Conservation (phyloP, 2,329 filamentous ascomycete species). For the Aureobasidium sp. region DNA sequence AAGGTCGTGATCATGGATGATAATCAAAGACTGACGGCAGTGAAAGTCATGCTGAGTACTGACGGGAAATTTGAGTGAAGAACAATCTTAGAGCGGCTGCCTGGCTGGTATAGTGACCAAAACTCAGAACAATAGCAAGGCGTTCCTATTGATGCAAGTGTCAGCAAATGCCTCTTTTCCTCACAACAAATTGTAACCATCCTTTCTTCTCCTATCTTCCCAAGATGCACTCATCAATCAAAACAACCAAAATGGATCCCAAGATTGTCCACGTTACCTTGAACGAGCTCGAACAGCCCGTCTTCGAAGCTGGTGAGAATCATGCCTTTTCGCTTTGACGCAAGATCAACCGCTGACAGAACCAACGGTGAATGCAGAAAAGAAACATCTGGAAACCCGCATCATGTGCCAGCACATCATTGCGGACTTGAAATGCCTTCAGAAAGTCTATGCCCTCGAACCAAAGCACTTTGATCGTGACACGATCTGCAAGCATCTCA, state of each 20-base stretch:
- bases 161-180: neutral
- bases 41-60: neutral
- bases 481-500: neutral
- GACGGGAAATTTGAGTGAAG: neutral
- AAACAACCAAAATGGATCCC: neutral
- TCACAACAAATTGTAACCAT: neutral
- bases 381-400: neutral
- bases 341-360: neutral
- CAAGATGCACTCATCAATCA: neutral
- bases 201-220: neutral
- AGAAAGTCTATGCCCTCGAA: neutral
- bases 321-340: neutral
- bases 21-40: neutral
- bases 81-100: neutral
- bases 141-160: neutral
- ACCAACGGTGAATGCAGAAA: neutral
- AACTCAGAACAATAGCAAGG: neutral
- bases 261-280: neutral
- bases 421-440: neutral
- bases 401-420: neutral
- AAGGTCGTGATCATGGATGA: too few species aligned
- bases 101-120: neutral
- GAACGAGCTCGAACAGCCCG: neutral
- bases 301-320: neutral
- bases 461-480: slow-evolving; percentile 4